Evolutionary conservation across 2,329 filamentous ascomycete genomes (phyloP).

Genomic region (Mollisia scopiformis): DNA sequence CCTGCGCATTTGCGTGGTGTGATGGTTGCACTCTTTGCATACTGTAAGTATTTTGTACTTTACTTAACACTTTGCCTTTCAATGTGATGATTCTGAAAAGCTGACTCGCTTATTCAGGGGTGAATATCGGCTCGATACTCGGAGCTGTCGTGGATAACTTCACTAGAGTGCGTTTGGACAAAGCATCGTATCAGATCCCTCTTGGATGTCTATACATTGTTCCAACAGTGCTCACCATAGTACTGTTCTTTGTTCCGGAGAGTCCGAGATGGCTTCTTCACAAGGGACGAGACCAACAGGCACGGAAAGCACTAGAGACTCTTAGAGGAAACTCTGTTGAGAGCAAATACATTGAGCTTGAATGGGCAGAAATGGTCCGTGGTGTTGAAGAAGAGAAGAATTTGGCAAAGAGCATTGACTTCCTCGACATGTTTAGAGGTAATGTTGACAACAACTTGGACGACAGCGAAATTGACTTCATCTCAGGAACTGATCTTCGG

Average conservation of each 20-base stretch:
- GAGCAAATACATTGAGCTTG: constrained; percentile 30
- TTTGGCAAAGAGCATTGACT: constrained; percentile 10
- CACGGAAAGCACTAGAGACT: constrained; percentile 16
- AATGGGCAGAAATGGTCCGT: constrained; percentile 37
- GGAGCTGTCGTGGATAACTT: constrained; percentile 18
- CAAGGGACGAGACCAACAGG: constrained; percentile 36
- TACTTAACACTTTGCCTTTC: background rate
- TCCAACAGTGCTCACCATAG: constrained; percentile 33
- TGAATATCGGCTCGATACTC: constrained; percentile 47
- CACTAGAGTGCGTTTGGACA: constrained; percentile 9
- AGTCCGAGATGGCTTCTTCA: constrained; percentile 43
- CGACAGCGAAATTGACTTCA: constrained; percentile 21
- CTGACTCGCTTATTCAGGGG: constrained; percentile 26
- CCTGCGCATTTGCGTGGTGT: constrained; percentile 50
- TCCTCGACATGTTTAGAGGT: constrained; percentile 26
- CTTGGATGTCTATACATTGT: constrained; percentile 22
- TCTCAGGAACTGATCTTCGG: constrained; percentile 35
- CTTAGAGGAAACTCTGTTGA: constrained; percentile 35
- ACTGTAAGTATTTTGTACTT: constrained; percentile 35
- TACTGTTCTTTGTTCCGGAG: constrained; percentile 41
- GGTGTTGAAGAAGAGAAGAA: constrained; percentile 36
- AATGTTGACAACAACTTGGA: too few relatives aligned
- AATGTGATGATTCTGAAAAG: background rate
- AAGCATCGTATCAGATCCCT: constrained; percentile 37
- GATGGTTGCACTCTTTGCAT: constrained; percentile 50